Evolutionary conservation across 805 yeast species (phyloP).

Genomic region (Candida khao-thaluensis): DNA sequence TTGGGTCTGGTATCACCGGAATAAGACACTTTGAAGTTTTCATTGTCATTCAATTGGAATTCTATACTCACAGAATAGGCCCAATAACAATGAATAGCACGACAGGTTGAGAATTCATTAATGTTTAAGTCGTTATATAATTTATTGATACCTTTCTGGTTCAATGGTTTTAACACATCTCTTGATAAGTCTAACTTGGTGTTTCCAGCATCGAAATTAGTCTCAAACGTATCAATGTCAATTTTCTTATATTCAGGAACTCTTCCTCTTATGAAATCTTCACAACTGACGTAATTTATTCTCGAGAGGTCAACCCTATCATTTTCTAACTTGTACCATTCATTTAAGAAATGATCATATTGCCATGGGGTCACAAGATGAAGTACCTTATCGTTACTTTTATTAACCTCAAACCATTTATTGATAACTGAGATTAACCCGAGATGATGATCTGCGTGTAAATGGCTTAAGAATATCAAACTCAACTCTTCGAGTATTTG

Average conservation of each 20-base stretch:
- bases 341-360: slow-evolving; percentile 61
- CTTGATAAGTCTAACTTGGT: slow-evolving; percentile 17
- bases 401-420: slow-evolving; percentile 58
- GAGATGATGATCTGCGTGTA: slow-evolving; percentile 96
- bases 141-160: slow-evolving; percentile 25
- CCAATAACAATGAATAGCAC: slow-evolving; percentile 83
- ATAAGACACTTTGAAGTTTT: slow-evolving; percentile 69
- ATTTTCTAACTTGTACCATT: slow-evolving; percentile 59
- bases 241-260: slow-evolving; percentile 30
- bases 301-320: slow-evolving; percentile 34
- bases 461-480: slow-evolving; percentile 74
- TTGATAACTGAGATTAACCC: slow-evolving; percentile 72
- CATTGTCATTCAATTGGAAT: slow-evolving; percentile 43
- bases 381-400: slow-evolving; percentile 34
- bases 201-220: slow-evolving; percentile 26
- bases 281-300: slow-evolving; percentile 58
- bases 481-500: slow-evolving; percentile 58
- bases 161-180: slow-evolving; percentile 26
- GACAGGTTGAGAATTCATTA: slow-evolving; percentile 52
- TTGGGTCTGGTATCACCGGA: slow-evolving; percentile 96
- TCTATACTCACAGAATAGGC: slow-evolving; percentile 64
- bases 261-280: slow-evolving; percentile 46
- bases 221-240: slow-evolving; percentile 31
- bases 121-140: slow-evolving; percentile 47
- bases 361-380: slow-evolving; percentile 75